Base-by-base conservation (phyloP, 1,284 basidiomycete species). In the Austroboletus novae-zelandiae region DNA sequence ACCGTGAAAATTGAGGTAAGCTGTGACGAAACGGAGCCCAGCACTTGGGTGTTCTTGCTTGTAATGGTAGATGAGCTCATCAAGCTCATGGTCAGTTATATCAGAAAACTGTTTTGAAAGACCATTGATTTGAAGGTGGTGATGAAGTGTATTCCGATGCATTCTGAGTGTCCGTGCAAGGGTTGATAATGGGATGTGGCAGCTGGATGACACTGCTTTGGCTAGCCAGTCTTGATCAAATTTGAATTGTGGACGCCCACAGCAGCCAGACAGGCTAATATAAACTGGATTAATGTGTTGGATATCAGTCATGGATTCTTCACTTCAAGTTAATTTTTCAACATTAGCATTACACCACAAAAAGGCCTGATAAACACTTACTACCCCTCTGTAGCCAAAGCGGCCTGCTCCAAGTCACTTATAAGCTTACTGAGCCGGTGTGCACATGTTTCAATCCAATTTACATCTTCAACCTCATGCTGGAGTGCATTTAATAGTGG, bases 11-110 rank as follows among this genome's bases (percentile, higher is more conserved):
- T 34, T 49, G 1, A 54, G 17, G 1, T 5, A 54, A 7, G 34
- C 40, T 0, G 39, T 9, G 1, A 56, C 14, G 30, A 51, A 54
- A 1, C 10, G 30, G 1, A 53, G 27, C 30, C 50, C 55, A 8
- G 49, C 43, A 40, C 32, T 45, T 5, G 48, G 55, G 4, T 35
- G 30, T 0, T 23, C 20, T 0, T 9, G 11, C 11, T 54, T 51
- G 32, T 47, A 58, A 5, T 43, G 14, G 5, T 9, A 15, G 3
- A 55, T 29, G 0, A 57, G 37, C 0, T 18, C 13, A 17, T 52
- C 50, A 2, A 57, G 17, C 11, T 48, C 42, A 27, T 10, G 9
- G 17, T 34, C 50, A 27, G 36, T 39, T 29, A 36, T 36, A 11
- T 36, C n/a, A 17, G 35, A 36, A 7, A 14, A 36, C 4, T 5